Evolutionary conservation across 2,329 filamentous ascomycete species (phyloP).

Genomic region (Fusarium musae): DNA sequence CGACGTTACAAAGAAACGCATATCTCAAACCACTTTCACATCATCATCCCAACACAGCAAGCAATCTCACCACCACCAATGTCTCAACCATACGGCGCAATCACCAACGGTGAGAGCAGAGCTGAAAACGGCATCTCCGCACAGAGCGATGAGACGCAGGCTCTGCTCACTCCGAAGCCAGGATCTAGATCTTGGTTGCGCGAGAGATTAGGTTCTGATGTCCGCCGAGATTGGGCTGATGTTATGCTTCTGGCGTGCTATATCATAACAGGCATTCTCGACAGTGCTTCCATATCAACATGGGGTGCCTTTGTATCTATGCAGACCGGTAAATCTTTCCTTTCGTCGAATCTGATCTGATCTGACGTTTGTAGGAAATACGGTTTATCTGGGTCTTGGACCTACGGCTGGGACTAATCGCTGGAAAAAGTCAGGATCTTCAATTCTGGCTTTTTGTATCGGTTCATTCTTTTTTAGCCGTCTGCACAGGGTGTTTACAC

Average conservation of each 20-base stretch:
- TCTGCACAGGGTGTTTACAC: conserved; percentile 69
- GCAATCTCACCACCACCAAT: background rate
- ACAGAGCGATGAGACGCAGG: conserved; percentile 20
- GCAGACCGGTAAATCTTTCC: conserved; percentile 73
- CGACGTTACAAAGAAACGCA: background rate
- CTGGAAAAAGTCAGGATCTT: conserved; percentile 65
- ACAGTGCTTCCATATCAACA: conserved; percentile 79
- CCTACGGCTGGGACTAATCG: conserved; percentile 63
- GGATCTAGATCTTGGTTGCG: conserved; percentile 32
- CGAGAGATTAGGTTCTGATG: conserved; percentile 34
- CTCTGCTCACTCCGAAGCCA: conserved; percentile 33
- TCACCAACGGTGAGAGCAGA: conserved; percentile 9
- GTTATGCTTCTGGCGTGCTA: conserved; percentile 77
- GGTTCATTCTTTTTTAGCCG: conserved; percentile 78
- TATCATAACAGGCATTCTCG: conserved; percentile 79
- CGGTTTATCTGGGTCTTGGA: conserved; percentile 81
- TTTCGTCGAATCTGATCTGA: background rate
- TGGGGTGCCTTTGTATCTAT: conserved; percentile 87
- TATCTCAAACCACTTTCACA: background rate
- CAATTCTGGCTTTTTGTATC: conserved; percentile 75
- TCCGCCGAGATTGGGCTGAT: conserved; percentile 69
- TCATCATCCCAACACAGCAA: background rate
- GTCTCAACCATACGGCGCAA: conserved; percentile 35
- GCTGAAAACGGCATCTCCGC: conserved; percentile 10
- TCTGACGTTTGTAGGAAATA: conserved; percentile 67